Base-by-base conservation (phyloP, 73 alveolate genomes). In the Urostyla sp. region DNA sequence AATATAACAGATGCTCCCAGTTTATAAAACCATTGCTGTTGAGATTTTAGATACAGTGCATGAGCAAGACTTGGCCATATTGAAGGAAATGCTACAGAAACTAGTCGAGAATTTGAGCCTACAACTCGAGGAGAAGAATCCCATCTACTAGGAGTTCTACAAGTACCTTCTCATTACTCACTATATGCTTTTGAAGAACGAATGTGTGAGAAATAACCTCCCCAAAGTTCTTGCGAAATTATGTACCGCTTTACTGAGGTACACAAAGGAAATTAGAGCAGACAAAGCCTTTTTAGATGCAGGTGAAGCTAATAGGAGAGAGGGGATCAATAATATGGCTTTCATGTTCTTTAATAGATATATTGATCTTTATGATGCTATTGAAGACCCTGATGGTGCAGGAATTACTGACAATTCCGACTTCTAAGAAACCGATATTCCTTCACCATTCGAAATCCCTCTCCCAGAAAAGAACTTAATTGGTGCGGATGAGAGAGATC, bases 261-360 rank as follows among this genome's bases (percentile, higher is more conserved):
- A 96, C 82, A 96, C 99, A 55, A 98, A 96, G 75, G 94, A 92
- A 50, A 94, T 97, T 72, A 94, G 98, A 88, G 96, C 96, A 56
- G 99, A 97, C 84, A 89, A 94, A 88, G 98, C 99, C 23, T 95
- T 94, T 93, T 87, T 84, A 16, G 99, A 97, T 90, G 99, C 99
- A 23, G 99, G 99, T 52, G 90, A 89, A 75, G 99, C 99, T 21
- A 89, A 98, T 69, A 94, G 94, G 73, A 94, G 93, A 63, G 95
- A 87, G 56, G 94, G 95, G 7, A 61, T 86, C 59, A 81, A 92
- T 69, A 87, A 94, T 87, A 88, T 91, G 92, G 99, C 99, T 32
- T 97, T 96, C 75, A 87, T 97, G 43, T 75, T 97, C 87, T 90
- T 94, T 52, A 97, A 97, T 60, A 92, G 99, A 91, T 97, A 96